Evolutionary conservation across 2,329 filamentous ascomycete species (phyloP).

Genomic region (Fonsecaea pedrosoi): DNA sequence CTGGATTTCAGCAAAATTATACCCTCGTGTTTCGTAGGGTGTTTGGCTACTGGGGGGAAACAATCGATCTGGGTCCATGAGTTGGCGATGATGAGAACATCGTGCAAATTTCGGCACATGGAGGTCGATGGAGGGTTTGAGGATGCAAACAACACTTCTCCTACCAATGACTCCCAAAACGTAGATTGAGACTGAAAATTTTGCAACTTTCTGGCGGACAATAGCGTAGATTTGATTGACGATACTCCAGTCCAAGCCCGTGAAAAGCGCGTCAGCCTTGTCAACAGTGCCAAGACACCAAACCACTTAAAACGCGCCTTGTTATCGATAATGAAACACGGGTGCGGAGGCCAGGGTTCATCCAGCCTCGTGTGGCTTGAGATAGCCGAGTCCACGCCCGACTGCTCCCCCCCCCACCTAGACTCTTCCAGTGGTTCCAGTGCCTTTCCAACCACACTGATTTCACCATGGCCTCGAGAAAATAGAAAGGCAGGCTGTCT

Average conservation of each 20-base stretch:
- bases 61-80: background rate
- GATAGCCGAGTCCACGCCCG: constrained; percentile 9
- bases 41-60: too few species aligned
- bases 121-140: background rate
- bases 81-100: too few species aligned
- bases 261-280: background rate
- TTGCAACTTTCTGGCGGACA: background rate
- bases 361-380: constrained; percentile 21
- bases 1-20: background rate
- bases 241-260: background rate
- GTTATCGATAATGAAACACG: constrained; percentile 9
- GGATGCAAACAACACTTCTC: background rate
- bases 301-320: background rate
- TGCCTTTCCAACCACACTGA: constrained; percentile 17
- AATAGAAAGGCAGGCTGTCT: constrained; percentile 15
- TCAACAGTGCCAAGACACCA: background rate
- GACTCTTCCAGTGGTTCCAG: background rate
- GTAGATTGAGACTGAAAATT: background rate
- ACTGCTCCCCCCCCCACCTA: background rate
- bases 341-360: background rate
- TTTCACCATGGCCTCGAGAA: constrained; percentile 14
- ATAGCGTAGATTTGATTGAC: background rate
- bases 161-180: background rate
- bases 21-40: too few species aligned
- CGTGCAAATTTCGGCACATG: too few species aligned